Base-by-base conservation (phyloP, 306 rosid species). In the Cicer judaicum region DNA sequence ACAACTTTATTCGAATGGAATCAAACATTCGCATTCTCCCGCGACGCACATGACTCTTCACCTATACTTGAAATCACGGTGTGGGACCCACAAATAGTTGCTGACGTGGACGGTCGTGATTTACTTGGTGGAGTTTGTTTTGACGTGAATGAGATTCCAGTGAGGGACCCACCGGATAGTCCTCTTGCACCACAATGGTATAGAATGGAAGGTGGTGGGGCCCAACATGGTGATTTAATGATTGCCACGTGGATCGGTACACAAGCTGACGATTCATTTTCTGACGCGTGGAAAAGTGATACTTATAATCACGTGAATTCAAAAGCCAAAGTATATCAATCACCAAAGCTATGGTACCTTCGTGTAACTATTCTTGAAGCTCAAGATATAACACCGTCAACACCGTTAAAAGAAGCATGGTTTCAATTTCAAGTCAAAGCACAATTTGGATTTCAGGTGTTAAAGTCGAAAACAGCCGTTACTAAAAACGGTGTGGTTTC, bases 231-330 rank as follows among this genome's bases (percentile, higher is more conserved):
- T 0, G 93, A 89, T n/a, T 81, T 93, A 1, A 93, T 93, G 98
- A 86, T 93, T 1, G 97, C 97, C 84, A 93, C 92, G 54, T 93
- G 98, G 97, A 40, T 91, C 0, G 98, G 98, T 0, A 93, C 98
- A 0, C 98, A 93, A 8, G 98, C 96, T 0, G 98, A 93, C 79
- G 97, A 93, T 42, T 81, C 98, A 0, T 93, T 93, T 62, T 67
- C 82, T 0, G 94, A 89, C 29, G 92, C 98, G 24, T 89, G 94
- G 90, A 93, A 91, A 54, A 89, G 92, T 0, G 96, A 91, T 48
- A 84, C 89, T 0, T 82, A 81, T 0, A 86, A 75, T 2, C 77
- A 72, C 10, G 86, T 84, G 0, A 79, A 85, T n/a, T 82, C 91
- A 0, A 79, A 74, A 29, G 91, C 97, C 1, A 89, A 91, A 42